A percentile compares a stretch with the other conserved stretches of the same genome.
Evolutionary conservation across 192 early-diverging fungal genomes (phyloP).

Genomic region (Umbelopsis ramanniana): DNA sequence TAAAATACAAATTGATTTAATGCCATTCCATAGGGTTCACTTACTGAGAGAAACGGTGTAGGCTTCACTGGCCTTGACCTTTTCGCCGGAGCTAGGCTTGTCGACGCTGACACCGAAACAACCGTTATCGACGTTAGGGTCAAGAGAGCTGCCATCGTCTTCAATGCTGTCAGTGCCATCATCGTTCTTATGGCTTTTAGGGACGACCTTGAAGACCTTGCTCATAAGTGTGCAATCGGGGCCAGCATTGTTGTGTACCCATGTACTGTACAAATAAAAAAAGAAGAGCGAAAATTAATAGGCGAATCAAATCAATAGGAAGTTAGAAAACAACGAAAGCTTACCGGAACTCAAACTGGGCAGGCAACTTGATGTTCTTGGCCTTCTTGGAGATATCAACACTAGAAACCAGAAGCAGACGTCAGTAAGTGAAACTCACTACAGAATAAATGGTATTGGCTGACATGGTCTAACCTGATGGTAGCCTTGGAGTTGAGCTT

Average conservation of each 20-base stretch:
- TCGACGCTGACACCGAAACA: constrained; percentile 38
- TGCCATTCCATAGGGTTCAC: not conserved
- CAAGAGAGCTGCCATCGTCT: constrained; percentile 18
- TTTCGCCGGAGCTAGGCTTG: constrained; percentile 22
- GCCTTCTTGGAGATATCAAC: constrained; percentile 35
- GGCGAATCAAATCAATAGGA: not conserved
- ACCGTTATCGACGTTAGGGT: constrained; percentile 35
- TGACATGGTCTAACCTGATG: constrained; percentile 25
- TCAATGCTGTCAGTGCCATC: constrained; percentile 21
- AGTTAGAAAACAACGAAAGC: not conserved
- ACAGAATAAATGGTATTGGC: not conserved
- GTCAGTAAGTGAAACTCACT: not conserved
- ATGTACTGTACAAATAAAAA: constrained; percentile 9
- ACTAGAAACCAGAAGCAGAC: constrained; percentile 15
- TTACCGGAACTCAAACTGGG: constrained; percentile 43
- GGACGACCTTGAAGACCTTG: constrained; percentile 40
- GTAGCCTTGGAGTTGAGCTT: constrained; percentile 34
- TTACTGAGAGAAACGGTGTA: constrained; percentile 28
- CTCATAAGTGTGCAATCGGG: constrained; percentile 43
- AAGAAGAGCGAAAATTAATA: not conserved
- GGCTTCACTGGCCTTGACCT: not conserved
- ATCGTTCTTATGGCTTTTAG: constrained; percentile 29
- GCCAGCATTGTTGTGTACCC: constrained; percentile 22
- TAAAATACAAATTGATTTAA: not conserved
- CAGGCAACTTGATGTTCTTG: constrained; percentile 36